Evolutionary conservation across 441 rosid species (phyloP), one percentile per base, ranked within the genome.

Genomic region (Manihot esculenta): DNA sequence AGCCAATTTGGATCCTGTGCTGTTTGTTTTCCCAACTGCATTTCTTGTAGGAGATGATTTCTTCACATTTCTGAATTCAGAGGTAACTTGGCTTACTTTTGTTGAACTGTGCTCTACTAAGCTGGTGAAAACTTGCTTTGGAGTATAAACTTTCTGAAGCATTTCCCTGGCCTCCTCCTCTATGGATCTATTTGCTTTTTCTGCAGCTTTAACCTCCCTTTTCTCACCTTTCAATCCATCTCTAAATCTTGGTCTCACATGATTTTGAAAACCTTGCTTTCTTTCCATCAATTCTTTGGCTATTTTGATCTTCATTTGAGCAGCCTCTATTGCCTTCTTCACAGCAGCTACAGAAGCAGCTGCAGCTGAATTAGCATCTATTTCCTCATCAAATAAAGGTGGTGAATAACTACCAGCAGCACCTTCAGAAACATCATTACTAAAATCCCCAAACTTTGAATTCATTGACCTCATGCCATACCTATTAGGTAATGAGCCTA

Each of bases 301-400:
- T 35, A 86, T 59, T 76, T 77, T 89, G 75, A 94, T 86, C 80
- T 85, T 90, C 20, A 77, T 83, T 73, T 87, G 91, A 73, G 99
- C 99, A 80, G 87, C 92, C 78, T 92, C 96, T 74, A 94, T 80
- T 66, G 99, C 97, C 81, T 84, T 86, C 76, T 81, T 86, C 84
- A 94, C 83, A n/a, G 94, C 98, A 60, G 97, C 98, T 3, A 90
- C 97, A 54, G 96, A 94, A 75, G 88, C 81, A 21, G 98, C 94
- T 13, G 99, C 99, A 77, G 76, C 84, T 51, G 94, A 94, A 84
- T 88, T 83, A 62, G 67, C 79, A 78, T 92, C 97, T 72, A 90
- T 77, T 77, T 90, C 91, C 69, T 84, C 93, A 68, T 88, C 94
- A 71, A 86, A 86, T 68, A 66, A 80, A 72, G 88, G 77, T n/a